phyloP scores from a whole-genome alignment of 345 rosid species.

The Zanthoxylum bungeanum region DNA sequence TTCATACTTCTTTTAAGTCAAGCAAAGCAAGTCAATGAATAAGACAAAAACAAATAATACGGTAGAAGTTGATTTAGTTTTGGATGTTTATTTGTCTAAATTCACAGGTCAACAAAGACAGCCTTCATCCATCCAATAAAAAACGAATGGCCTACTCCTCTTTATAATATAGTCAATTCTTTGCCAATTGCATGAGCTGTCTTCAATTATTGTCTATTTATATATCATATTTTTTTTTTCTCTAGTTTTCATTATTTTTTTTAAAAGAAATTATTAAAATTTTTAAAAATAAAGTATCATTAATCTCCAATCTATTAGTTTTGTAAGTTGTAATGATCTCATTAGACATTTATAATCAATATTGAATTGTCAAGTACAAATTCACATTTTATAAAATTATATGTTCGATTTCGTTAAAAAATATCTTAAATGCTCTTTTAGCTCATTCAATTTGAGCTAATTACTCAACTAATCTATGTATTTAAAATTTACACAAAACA shows the following conservation, averaged over 20 bases:
- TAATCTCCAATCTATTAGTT: background rate
- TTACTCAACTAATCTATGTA: too few species aligned
- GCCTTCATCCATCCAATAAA: background rate
- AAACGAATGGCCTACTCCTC: background rate
- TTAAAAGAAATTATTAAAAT: background rate
- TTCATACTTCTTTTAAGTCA: background rate
- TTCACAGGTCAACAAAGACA: constrained; percentile 22
- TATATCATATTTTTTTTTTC: too few species aligned
- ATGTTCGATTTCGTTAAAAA: too few species aligned
- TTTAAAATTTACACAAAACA: too few species aligned
- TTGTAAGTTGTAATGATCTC: background rate
- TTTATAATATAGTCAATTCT: background rate
- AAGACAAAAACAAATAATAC: background rate
- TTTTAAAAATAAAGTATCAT: background rate
- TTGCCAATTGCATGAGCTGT: background rate
- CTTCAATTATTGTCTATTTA: background rate
- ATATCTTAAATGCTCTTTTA: too few species aligned
- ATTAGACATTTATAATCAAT: too few species aligned
- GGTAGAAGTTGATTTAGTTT: background rate
- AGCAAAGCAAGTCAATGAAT: constrained; percentile 13
- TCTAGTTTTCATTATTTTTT: background rate
- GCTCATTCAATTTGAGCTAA: too few species aligned
- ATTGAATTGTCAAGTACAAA: too few species aligned
- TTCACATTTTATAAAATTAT: too few species aligned
- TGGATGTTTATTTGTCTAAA: background rate